Evolutionary conservation across 2,329 filamentous ascomycete species (phyloP), one percentile per base, ranked within the genome.

Genomic region (Epichloe gansuensis): DNA sequence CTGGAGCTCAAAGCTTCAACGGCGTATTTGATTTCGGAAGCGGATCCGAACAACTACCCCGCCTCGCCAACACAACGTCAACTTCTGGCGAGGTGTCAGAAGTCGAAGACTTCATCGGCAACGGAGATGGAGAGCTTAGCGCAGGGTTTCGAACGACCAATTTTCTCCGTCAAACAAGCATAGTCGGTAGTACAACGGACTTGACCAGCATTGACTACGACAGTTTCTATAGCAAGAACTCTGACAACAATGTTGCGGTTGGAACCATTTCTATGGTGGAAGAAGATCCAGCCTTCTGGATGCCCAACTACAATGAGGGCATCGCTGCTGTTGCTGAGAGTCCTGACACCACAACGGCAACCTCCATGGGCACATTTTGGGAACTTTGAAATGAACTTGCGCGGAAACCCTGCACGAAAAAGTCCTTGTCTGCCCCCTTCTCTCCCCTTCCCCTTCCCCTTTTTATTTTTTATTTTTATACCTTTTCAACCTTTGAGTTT

Each of bases 1-100:
- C 76, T 17, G 67, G 69, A 41, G 66, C 72, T 28, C 75, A 71
- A 54, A 74, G 75, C 60, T 78, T 76, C 61, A 74, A 71, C 56
- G 74, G 74, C 39, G 59, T 70, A 5, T 77, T 75, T 57, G 78
- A 80, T 51, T 78, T 75, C 51, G 67, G 65, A 57, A 72, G 67
- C 58, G 75, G 72, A 56, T 76, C 73, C n/a, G 77, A 80, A 61
- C 76, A 76, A 56, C 72, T 76, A 31, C 73, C 75, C 48, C 70
- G 76, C 48, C 64, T 83, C 60, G 76, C 79, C 56, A 72, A 78
- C 61, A 73, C 73, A 49, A 78, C 77, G 1, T 81, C 80, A 9
- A 83, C 80, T 8, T 85, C 82, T 12, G 82, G 82, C 38, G 81
- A 85, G 55, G 81, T 84, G 8, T 85, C 81, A 9, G 81, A 85